Evolutionary conservation across 2,329 filamentous ascomycete genomes (phyloP), one percentile per base, ranked within the genome.

Genomic region (Ophiosphaerella narmari): DNA sequence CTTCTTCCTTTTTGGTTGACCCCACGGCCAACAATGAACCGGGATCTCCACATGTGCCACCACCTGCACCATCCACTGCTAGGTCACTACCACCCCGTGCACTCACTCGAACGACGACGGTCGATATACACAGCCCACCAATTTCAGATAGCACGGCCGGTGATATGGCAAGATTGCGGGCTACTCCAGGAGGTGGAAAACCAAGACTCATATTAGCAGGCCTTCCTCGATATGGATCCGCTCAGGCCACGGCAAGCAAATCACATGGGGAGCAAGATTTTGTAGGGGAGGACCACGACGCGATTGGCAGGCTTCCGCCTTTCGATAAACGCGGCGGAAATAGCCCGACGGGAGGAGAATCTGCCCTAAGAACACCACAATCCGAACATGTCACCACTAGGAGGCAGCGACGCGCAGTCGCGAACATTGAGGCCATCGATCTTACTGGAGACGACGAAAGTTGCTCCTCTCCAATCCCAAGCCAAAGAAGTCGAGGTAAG

Each of bases 101-200:
- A 45, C 55, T 60, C 44, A 33, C 56, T 23, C 59, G 54, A 43
- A 55, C 56, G 26, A 61, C 47, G 50, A 62, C 61, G 7, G 41
- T 64, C 37, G 60, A 65, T 47, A 68, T 62, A 62, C 61, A 71
- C 42, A 61, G 59, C 26, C 54, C 52, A 32, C 46, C 57, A 9
- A 26, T 43, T 33, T 48, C 43, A 33, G 54, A 47, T 50, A 48
- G 34, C 18, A 26, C 32, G 7, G 46, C 36, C 32, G 34, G 42
- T 35, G 67, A 71, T 36, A 80, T 80, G 78, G 77, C 75, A 43
- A 70, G 74, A 49, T 50, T 78, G 42, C 67, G 76, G 38, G 66
- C 69, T 5, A 76, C 73, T n/a, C 76, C 77, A 31, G 71, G 69
- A n/a, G 74, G 71, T 39, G 68, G 67, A 33, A 77, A 70, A 57